These are phyloP conservation scores for Vigna mungo DNA, from an alignment of 306 rosid genomes.

Conservation along the genomic window DNA sequence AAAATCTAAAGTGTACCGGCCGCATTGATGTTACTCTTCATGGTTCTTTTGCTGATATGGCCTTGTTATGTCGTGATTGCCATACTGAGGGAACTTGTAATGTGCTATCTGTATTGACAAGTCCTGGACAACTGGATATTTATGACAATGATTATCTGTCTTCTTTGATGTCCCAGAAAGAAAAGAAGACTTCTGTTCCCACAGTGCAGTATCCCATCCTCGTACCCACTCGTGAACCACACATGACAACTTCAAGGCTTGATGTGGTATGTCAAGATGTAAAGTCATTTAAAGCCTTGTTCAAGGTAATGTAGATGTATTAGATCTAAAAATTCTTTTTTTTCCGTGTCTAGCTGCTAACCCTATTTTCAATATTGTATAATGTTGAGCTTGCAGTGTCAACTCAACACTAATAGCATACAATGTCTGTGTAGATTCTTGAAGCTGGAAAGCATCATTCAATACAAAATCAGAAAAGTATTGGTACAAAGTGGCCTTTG, in stretches of 20 bases:
- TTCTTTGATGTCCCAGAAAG: conserved; percentile 59
- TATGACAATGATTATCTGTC: conserved; percentile 63
- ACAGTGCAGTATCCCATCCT: conserved; percentile 59
- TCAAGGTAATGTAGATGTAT: conserved; percentile 62
- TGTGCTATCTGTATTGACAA: conserved; percentile 72
- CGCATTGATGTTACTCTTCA: conserved; percentile 70
- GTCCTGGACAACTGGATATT: conserved; percentile 78
- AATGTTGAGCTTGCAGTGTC: conserved; percentile 18
- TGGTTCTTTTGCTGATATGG: conserved; percentile 88
- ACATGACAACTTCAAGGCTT: conserved; percentile 69
- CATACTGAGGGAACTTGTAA: conserved; percentile 50
- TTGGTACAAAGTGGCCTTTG: conserved; percentile 69
- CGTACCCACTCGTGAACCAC: conserved; percentile 78
- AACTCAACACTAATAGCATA: conserved; percentile 37
- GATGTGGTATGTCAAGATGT: conserved; percentile 56
- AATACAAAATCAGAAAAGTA: conserved; percentile 45
- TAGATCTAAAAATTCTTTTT: conserved; percentile 34
- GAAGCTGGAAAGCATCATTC: conserved; percentile 56
- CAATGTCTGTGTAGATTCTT: conserved; percentile 55
- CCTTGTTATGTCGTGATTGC: conserved; percentile 57
- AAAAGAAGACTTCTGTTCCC: conserved; percentile 51
- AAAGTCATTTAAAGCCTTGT: conserved; percentile 54
- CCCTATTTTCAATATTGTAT: conserved; percentile 3
- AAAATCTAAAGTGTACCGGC: conserved; percentile 69
- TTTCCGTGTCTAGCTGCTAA: conserved; percentile 14